A percentile compares a stretch with the other conserved stretches of the same genome.
These are phyloP conservation scores for Xylaria polymorpha DNA, from an alignment of 2,329 filamentous ascomycete species.

Conservation along the genomic window DNA sequence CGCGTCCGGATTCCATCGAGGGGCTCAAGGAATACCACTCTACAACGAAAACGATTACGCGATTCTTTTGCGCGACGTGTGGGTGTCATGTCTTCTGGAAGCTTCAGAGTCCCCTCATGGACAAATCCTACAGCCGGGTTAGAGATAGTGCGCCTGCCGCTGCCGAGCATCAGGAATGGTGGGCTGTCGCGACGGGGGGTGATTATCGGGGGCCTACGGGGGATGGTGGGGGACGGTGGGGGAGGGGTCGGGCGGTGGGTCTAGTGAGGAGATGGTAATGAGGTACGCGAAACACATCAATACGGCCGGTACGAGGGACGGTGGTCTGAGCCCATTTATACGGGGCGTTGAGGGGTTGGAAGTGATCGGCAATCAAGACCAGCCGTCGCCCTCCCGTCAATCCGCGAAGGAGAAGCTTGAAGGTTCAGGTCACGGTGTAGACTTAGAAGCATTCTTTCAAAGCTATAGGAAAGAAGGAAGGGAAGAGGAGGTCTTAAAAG, in stretches of 20 bases:
- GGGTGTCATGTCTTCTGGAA: conserved; percentile 57
- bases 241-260: conserved; percentile 2
- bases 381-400: neutral
- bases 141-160: neutral
- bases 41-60: conserved; percentile 30
- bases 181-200: conserved; percentile 56
- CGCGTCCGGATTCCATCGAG: conserved; percentile 26
- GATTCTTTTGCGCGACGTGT: conserved; percentile 56
- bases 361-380: neutral
- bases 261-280: conserved; percentile 25
- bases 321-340: conserved; percentile 53
- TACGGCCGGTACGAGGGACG: conserved; percentile 52
- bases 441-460: conserved; percentile 27
- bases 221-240: neutral
- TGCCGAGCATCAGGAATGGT: conserved; percentile 32
- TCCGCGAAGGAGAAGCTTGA: neutral
- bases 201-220: conserved; percentile 40
- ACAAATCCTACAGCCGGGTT: neutral
- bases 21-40: conserved; percentile 40
- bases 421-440: neutral
- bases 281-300: conserved; percentile 41
- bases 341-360: conserved; percentile 19
- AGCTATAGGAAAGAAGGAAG: neutral
- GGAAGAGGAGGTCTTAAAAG: conserved; percentile 52
- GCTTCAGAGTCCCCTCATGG: neutral